Percentiles rank a stretch among this genome's conserved stretches.
Evolutionary conservation across 2,329 filamentous ascomycete genomes (phyloP).

Genomic region (Fusarium agapanthi): DNA sequence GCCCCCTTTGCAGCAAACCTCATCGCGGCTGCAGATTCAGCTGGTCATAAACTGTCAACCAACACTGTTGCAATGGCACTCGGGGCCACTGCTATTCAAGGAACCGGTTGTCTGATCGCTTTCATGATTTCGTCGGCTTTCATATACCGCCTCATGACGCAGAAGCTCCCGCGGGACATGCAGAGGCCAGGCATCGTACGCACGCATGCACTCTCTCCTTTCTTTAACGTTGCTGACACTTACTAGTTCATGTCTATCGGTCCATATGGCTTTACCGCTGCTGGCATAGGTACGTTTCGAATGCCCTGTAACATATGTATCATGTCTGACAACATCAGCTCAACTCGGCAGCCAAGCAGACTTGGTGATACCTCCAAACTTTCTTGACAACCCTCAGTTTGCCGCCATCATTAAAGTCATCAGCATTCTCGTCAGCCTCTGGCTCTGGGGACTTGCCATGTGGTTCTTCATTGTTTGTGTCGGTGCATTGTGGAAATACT

Average conservation of each 20-base stretch:
- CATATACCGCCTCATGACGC: constrained; percentile 87
- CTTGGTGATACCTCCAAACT: constrained; percentile 54
- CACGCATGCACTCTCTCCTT: constrained; percentile 14
- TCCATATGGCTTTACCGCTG: constrained; percentile 69
- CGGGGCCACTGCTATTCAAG: constrained; percentile 60
- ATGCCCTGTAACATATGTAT: neutral
- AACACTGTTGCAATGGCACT: constrained; percentile 58
- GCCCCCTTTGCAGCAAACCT: constrained; percentile 75
- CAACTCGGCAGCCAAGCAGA: constrained; percentile 56
- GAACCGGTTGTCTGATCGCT: constrained; percentile 64
- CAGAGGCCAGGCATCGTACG: constrained; percentile 76
- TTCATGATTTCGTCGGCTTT: constrained; percentile 88
- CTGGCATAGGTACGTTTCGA: constrained; percentile 48
- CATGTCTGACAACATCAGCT: constrained; percentile 43
- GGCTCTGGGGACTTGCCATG: constrained; percentile 83
- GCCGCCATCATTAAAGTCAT: constrained; percentile 57
- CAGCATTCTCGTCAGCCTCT: constrained; percentile 72
- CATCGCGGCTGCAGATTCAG: constrained; percentile 52
- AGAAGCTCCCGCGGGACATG: constrained; percentile 80
- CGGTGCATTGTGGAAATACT: constrained; percentile 77
- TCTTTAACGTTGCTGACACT: neutral
- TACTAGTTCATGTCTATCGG: constrained; percentile 79
- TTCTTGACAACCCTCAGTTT: constrained; percentile 53
- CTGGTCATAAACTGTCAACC: constrained; percentile 35
- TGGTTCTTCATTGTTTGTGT: constrained; percentile 87